A percentile compares a stretch with the other conserved stretches of the same genome.
These are phyloP conservation scores for Trametes elegans DNA, from an alignment of 768 basidiomycete species.

Conservation along the genomic window DNA sequence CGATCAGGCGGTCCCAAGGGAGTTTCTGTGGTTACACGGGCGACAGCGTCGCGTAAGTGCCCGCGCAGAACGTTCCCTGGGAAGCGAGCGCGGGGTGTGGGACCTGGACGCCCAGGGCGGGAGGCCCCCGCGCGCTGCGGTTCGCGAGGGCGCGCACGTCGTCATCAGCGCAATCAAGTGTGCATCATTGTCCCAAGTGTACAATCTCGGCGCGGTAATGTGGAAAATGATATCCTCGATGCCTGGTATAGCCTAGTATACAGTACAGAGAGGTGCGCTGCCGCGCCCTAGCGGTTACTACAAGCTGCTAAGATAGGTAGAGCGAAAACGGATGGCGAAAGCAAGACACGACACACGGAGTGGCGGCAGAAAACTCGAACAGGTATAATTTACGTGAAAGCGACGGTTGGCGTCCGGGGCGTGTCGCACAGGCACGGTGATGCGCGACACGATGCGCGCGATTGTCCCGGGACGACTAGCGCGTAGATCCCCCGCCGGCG, in stretches of 20 bases:
- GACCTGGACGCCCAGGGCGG: neutral
- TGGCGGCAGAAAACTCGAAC: constrained; percentile 2
- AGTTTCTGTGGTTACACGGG: constrained; percentile 21
- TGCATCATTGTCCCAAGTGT: neutral
- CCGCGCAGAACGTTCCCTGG: constrained; percentile 13
- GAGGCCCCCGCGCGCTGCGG: neutral
- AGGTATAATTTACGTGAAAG: constrained; percentile 17
- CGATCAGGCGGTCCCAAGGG: constrained; percentile 13
- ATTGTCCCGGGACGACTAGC: neutral
- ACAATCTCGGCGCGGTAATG: constrained; percentile 1
- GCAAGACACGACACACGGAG: neutral
- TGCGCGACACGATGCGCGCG: neutral
- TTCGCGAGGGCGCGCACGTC: neutral
- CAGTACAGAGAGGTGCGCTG: constrained; percentile 8
- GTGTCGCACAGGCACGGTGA: neutral
- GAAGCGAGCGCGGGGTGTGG: constrained; percentile 2
- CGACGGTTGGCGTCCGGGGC: too few relatives aligned
- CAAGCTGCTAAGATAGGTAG: constrained; percentile 14
- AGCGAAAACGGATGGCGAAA: neutral
- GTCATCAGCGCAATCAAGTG: constrained; percentile 15
- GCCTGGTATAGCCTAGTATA: constrained; percentile 15
- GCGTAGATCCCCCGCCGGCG: neutral
- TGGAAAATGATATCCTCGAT: constrained; percentile 4
- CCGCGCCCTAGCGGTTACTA: constrained; percentile 4
- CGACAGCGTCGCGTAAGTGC: constrained; percentile 9